Conservation (phyloP, 768 basidiomycete species). For the Lactifluus pinguis region DNA sequence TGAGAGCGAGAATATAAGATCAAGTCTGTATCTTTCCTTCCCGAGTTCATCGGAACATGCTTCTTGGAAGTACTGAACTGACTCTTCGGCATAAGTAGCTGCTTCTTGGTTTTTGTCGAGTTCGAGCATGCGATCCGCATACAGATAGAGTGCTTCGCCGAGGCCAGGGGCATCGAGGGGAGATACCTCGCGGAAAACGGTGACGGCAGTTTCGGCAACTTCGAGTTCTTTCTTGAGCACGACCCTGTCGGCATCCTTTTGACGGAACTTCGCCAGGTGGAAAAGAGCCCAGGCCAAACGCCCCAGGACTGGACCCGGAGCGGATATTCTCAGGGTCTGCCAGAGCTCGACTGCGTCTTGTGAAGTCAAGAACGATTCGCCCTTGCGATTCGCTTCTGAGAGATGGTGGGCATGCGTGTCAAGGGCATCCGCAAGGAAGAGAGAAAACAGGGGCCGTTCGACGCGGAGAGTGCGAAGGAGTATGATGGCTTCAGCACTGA, state of each 20-base stretch:
- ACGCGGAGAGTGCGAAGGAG: neutral
- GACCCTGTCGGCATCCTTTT: neutral
- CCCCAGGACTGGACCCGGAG: neutral
- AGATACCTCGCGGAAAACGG: neutral
- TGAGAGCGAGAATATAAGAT: slow-evolving; percentile 9
- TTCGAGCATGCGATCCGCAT: slow-evolving; percentile 10
- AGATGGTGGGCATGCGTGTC: neutral
- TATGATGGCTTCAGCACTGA: neutral
- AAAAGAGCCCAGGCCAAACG: neutral
- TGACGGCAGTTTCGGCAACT: neutral
- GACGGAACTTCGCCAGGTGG: slow-evolving; percentile 2
- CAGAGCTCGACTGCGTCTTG: neutral
- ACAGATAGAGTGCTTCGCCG: neutral
- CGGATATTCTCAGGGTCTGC: neutral
- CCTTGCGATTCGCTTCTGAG: neutral
- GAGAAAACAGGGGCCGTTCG: neutral
- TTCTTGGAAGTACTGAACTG: slow-evolving; percentile 6
- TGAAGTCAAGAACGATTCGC: neutral
- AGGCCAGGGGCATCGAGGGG: slow-evolving; percentile 6
- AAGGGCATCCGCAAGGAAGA: slow-evolving; percentile 7
- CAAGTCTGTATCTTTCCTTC: neutral
- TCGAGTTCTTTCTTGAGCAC: neutral
- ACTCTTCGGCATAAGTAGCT: slow-evolving; percentile 9
- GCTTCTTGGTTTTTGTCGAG: slow-evolving; percentile 3
- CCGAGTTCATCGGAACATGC: neutral